A percentile compares a stretch with the other conserved stretches of the same genome.
These are phyloP conservation scores for Boletus bicolor DNA, from an alignment of 768 basidiomycete species.

Conservation along the genomic window DNA sequence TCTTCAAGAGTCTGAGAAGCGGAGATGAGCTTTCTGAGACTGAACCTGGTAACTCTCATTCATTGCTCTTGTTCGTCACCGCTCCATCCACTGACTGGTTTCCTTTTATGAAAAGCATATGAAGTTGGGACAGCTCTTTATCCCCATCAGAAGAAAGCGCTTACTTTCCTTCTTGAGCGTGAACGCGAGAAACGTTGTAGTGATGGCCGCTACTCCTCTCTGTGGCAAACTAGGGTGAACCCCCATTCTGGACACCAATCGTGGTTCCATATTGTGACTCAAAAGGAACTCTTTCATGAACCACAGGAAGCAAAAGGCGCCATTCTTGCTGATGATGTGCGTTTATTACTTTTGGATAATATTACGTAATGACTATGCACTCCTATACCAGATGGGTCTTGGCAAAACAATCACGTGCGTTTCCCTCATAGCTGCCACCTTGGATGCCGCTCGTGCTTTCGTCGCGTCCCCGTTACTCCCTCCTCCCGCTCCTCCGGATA, in stretches of 20 bases:
- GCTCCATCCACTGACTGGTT: conserved; percentile 14
- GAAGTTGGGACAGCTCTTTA: conserved; percentile 86
- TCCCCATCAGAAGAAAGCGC: conserved; percentile 97
- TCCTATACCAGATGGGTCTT: conserved; percentile 78
- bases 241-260: conserved; percentile 42
- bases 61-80: conserved; percentile 11
- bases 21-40: conserved; percentile 87
- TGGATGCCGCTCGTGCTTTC: conserved; percentile 65
- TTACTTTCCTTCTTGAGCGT: conserved; percentile 92
- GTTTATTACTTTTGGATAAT: conserved; percentile 29
- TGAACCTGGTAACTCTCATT: conserved; percentile 65
- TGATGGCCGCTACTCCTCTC: conserved; percentile 62
- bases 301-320: conserved; percentile 80
- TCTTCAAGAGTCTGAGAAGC: conserved; percentile 84
- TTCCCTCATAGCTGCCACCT: conserved; percentile 86
- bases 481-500: conserved; percentile 42
- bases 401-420: conserved; percentile 97
- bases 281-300: conserved; percentile 63
- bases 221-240: conserved; percentile 64
- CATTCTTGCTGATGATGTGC: conserved; percentile 94
- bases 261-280: conserved; percentile 86
- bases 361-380: conserved; percentile 14
- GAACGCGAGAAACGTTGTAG: conserved; percentile 59
- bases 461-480: conserved; percentile 51
- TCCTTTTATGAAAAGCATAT: conserved; percentile 39